These are phyloP conservation scores for Dalbergia cultrata DNA, from an alignment of 306 rosid genomes.

Conservation along the genomic window DNA sequence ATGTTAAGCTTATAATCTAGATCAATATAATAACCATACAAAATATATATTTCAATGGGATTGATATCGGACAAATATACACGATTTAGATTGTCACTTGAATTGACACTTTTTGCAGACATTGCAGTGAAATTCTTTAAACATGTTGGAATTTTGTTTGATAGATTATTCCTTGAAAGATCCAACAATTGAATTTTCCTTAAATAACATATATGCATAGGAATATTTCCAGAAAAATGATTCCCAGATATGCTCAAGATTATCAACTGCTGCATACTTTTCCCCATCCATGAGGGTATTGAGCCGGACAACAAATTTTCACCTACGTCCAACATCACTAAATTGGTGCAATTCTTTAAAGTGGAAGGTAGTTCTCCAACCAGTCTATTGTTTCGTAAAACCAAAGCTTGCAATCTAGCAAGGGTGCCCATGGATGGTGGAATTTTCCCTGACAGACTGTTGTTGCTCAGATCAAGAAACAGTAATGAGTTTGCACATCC, in stretches of 20 bases:
- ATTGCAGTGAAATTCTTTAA: slow-evolving; percentile 1
- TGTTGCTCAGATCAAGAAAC: slow-evolving; percentile 33
- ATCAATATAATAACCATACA: no score
- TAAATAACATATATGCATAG: neutral
- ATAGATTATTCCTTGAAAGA: slow-evolving; percentile 14
- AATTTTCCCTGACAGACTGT: slow-evolving; percentile 16
- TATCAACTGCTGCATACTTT: neutral
- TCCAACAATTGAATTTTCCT: neutral
- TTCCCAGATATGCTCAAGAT: slow-evolving; percentile 3
- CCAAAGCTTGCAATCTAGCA: neutral
- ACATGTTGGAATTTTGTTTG: neutral
- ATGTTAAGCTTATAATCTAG: no score
- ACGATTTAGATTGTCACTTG: neutral
- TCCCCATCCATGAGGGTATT: slow-evolving; percentile 41
- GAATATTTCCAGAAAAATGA: neutral
- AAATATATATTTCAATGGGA: no score
- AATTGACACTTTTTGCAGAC: neutral
- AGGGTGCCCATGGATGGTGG: slow-evolving; percentile 21
- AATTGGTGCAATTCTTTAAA: neutral
- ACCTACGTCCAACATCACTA: neutral
- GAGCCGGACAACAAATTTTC: neutral
- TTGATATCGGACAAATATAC: no score
- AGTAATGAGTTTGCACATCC: neutral
- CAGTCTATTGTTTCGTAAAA: slow-evolving; percentile 7
- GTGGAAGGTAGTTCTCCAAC: slow-evolving; percentile 20